Conservation (phyloP, 768 basidiomycete genomes). For the Pisolithus orientalis region DNA sequence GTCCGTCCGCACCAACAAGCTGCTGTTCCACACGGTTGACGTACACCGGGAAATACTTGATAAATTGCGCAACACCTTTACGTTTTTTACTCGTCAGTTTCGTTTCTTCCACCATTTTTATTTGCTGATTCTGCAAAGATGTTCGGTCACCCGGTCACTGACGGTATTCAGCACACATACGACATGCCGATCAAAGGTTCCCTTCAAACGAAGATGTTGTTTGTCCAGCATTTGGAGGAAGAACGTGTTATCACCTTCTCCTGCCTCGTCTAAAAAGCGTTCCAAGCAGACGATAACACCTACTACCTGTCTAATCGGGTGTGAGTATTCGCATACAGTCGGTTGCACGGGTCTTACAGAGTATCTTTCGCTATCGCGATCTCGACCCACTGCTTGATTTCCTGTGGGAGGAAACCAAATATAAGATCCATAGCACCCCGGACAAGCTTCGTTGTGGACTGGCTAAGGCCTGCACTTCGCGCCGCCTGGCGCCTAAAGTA, state of each 20-base stretch:
- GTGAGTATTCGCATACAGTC: conserved; percentile 2
- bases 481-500: conserved; percentile 94
- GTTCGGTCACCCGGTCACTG: conserved; percentile 1
- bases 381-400: conserved; percentile 84
- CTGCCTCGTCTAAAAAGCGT: conserved; percentile 66
- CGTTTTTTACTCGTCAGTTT: conserved; percentile 91
- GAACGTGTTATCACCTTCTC: conserved; percentile 67
- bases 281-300: conserved; percentile 80
- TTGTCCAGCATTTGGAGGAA: conserved; percentile 78
- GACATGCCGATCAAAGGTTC: conserved; percentile 70
- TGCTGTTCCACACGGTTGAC: conserved; percentile 80
- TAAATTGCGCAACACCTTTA: conserved; percentile 85
- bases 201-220: conserved; percentile 72
- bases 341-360: conserved; percentile 45
- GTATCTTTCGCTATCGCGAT: conserved; percentile 65
- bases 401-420: conserved; percentile 85
- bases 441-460: conserved; percentile 70
- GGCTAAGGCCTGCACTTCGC: conserved; percentile 58
- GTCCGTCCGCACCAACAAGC: conserved; percentile 64
- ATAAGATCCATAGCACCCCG: conserved; percentile 91
- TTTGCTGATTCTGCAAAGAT: conserved; percentile 65
- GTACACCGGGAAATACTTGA: conserved; percentile 89
- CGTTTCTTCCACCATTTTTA: conserved; percentile 83
- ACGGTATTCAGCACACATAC: conserved; percentile 32
- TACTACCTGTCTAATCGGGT: conserved; percentile 64